phyloP scores from a whole-genome alignment of 768 basidiomycete species.

The Trametes cubensis region DNA sequence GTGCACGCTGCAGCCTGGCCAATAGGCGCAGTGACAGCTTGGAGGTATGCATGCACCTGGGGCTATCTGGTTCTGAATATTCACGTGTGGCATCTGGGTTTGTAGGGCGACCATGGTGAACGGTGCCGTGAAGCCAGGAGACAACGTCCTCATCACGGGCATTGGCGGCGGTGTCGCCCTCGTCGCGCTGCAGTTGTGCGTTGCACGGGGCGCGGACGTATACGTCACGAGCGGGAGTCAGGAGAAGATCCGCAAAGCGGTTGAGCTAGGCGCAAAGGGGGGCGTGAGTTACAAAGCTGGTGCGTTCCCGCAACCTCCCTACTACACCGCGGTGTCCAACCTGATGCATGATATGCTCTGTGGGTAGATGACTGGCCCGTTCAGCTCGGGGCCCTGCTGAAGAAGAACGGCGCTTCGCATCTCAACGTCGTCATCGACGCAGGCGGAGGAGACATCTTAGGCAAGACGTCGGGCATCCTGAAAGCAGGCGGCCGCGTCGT shows the following conservation, averaged over 20 bases:
- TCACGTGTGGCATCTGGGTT: background rate
- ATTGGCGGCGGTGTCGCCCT: conserved; percentile 87
- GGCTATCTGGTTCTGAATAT: background rate
- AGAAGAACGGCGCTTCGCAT: conserved; percentile 25
- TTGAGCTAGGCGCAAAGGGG: conserved; percentile 71
- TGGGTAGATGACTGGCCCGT: conserved; percentile 38
- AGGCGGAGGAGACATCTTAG: conserved; percentile 46
- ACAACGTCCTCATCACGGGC: conserved; percentile 80
- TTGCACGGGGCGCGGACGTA: conserved; percentile 77
- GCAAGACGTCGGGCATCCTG: conserved; percentile 38
- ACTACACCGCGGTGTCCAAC: too few relatives aligned
- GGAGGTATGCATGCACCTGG: conserved; percentile 56
- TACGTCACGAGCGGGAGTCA: conserved; percentile 77
- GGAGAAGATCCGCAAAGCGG: conserved; percentile 70
- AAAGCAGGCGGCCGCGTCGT: conserved; percentile 42
- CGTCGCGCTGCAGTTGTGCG: conserved; percentile 69
- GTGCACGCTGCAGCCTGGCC: conserved; percentile 79
- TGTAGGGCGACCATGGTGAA: conserved; percentile 67
- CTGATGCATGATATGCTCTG: background rate
- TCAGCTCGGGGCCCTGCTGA: conserved; percentile 38
- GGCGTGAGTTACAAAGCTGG: conserved; percentile 75
- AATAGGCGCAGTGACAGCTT: conserved; percentile 76
- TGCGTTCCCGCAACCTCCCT: conserved; percentile 27
- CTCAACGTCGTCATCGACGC: conserved; percentile 50
- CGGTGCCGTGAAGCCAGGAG: conserved; percentile 59